These are phyloP conservation scores for Primulina tabacum DNA, from an alignment of 257 asterid genomes.

Conservation along the genomic window DNA sequence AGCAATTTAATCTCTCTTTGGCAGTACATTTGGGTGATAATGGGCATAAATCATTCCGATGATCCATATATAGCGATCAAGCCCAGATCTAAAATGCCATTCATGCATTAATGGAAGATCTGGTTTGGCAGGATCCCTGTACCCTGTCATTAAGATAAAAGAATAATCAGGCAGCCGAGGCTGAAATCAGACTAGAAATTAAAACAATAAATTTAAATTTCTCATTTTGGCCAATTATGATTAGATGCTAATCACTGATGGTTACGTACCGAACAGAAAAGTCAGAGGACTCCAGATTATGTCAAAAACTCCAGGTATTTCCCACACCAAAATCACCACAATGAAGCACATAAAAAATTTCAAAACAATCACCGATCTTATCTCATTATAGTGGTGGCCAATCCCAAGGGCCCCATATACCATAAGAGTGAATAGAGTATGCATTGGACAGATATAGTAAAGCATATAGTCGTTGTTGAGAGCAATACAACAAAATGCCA, in stretches of 20 bases:
- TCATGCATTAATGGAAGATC: constrained; percentile 87
- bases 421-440: constrained; percentile 94
- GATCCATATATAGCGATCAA: constrained; percentile 87
- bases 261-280: constrained; percentile 62
- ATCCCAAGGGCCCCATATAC: constrained; percentile 98
- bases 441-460: constrained; percentile 98
- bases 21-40: constrained; percentile 66
- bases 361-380: constrained; percentile 71
- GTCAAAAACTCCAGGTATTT: constrained; percentile 90
- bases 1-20: constrained; percentile 3
- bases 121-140: constrained; percentile 88
- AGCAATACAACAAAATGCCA: constrained; percentile 81
- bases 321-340: constrained; percentile 92
- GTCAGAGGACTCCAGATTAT: constrained; percentile 77
- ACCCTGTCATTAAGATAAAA: constrained; percentile 51
- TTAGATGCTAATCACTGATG: not conserved
- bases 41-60: constrained; percentile 85
- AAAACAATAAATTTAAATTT: too few relatives aligned
- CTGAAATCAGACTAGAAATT: not conserved
- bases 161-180: constrained; percentile 21
- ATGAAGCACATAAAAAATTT: constrained; percentile 66
- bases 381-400: constrained; percentile 86
- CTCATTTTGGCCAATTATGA: not conserved
- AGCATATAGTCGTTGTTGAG: constrained; percentile 92
- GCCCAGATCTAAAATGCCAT: constrained; percentile 95